Conservation (phyloP, 352 stramenopile species). For the Globisporangium abappressorium region DNA sequence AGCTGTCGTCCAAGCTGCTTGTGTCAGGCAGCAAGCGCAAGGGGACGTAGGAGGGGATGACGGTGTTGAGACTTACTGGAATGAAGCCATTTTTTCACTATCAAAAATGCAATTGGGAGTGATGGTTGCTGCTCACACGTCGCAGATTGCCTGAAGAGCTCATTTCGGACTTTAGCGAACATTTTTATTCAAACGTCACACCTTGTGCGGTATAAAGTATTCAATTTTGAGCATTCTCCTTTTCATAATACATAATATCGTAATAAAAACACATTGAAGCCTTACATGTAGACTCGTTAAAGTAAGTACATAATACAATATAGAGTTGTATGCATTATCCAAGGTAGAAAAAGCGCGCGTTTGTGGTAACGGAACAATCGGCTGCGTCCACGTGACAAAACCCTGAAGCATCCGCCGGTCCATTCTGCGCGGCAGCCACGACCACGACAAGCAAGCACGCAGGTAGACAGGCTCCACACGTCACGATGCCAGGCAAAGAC, state of each 20-base stretch:
- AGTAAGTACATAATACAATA: background rate
- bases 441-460: background rate
- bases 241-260: background rate
- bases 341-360: background rate
- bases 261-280: background rate
- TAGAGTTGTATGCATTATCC: background rate
- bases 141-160: background rate
- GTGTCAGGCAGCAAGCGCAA: background rate
- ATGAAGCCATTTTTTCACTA: constrained; percentile 1
- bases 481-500: constrained; percentile 3
- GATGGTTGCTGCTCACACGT: background rate
- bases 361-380: background rate
- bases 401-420: background rate
- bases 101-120: background rate
- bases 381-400: background rate
- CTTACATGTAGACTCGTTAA: background rate
- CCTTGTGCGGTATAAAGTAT: background rate
- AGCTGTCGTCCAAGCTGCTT: background rate
- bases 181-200: constrained; percentile 1
- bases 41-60: background rate
- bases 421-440: background rate
- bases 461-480: background rate
- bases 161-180: background rate
- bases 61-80: background rate
- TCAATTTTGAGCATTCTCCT: background rate